Conservation (phyloP, 352 stramenopile species). For the Phytophthora cryptogea region DNA sequence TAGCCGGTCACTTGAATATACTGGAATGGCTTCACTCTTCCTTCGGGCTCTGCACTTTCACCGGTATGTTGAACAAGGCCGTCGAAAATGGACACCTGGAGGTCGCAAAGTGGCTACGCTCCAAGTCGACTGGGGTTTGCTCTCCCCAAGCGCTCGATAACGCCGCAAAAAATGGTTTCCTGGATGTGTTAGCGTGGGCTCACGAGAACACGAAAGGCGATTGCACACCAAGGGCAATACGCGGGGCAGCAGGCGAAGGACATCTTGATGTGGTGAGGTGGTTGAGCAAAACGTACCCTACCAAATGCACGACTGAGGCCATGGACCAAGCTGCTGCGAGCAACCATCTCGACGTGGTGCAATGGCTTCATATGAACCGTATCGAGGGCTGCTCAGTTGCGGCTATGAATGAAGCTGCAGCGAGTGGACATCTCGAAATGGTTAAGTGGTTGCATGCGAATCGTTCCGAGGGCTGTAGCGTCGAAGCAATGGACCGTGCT, state of each 20-base stretch:
- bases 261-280: conserved; percentile 32
- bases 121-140: background rate
- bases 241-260: conserved; percentile 34
- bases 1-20: too few relatives aligned
- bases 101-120: conserved; percentile 40
- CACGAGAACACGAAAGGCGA: conserved; percentile 14
- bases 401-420: conserved; percentile 37
- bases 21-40: too few relatives aligned
- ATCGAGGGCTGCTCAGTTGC: conserved; percentile 29
- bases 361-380: conserved; percentile 39
- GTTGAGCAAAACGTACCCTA: conserved; percentile 20
- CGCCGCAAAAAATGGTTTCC: too few relatives aligned
- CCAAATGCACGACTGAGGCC: conserved; percentile 34
- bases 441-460: conserved; percentile 42
- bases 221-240: conserved; percentile 34
- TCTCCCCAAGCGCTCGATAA: too few relatives aligned
- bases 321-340: conserved; percentile 42
- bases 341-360: conserved; percentile 33
- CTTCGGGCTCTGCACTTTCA: too few relatives aligned
- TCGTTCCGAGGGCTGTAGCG: conserved; percentile 34
- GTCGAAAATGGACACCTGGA: conserved; percentile 44
- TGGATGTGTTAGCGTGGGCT: too few relatives aligned
- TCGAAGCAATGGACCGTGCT: conserved; percentile 36
- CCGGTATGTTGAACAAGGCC: conserved; percentile 8
- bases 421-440: conserved; percentile 35